phyloP scores from a whole-genome alignment of 306 rosid genomes.

The Echinosophora koreensis region DNA sequence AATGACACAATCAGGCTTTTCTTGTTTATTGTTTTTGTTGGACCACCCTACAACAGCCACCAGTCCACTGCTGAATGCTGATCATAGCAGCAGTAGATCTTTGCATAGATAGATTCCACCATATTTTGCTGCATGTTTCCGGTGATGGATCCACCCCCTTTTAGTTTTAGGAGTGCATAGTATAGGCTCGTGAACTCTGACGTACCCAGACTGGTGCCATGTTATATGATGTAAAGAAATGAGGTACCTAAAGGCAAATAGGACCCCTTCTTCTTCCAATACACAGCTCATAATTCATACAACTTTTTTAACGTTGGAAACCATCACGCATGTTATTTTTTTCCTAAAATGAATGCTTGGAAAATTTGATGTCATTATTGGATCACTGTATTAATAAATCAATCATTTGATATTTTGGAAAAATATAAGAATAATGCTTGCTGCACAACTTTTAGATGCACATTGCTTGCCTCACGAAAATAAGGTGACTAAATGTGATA shows the following conservation, averaged over 20 bases:
- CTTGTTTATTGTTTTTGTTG: not conserved
- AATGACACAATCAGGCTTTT: slow-evolving; percentile 36
- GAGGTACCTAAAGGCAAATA: not conserved
- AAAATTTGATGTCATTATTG: not conserved
- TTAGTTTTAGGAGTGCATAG: slow-evolving; percentile 26
- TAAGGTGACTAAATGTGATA: not conserved
- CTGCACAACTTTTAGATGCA: not conserved
- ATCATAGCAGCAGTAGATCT: slow-evolving; percentile 7
- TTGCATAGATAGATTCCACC: slow-evolving; percentile 46
- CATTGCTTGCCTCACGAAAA: not conserved
- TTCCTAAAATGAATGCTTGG: not conserved
- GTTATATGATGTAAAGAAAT: not conserved
- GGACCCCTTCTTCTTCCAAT: not conserved
- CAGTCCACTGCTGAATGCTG: slow-evolving; percentile 22
- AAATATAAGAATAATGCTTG: not conserved
- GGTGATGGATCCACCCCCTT: slow-evolving; percentile 27
- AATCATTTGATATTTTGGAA: not conserved
- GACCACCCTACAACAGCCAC: slow-evolving; percentile 30
- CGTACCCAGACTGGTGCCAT: slow-evolving; percentile 2
- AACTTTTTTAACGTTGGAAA: slow-evolving; percentile 19
- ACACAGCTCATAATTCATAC: not conserved
- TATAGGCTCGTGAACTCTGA: slow-evolving; percentile 45
- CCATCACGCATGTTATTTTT: slow-evolving; percentile 9
- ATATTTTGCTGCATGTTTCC: slow-evolving; percentile 53
- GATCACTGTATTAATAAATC: not conserved